Conservation (phyloP, 2,329 filamentous ascomycete species). For the Mycosphaerella arachidis region DNA sequence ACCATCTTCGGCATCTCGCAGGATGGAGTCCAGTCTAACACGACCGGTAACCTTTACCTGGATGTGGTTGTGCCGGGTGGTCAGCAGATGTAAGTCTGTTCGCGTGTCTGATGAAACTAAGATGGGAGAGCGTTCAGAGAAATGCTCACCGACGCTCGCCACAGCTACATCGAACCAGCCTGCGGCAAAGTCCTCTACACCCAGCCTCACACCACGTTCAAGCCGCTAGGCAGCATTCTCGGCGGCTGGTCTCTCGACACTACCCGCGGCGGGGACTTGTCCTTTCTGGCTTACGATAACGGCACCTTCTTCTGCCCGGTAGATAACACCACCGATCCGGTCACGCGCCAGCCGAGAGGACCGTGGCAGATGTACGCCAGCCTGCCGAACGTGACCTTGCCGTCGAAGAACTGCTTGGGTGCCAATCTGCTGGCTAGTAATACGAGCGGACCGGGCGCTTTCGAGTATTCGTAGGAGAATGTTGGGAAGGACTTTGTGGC, state of each 20-base stretch:
- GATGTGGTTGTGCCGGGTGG: slow-evolving; percentile 28
- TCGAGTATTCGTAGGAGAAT: slow-evolving; percentile 4
- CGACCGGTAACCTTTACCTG: slow-evolving; percentile 16
- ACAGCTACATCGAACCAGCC: slow-evolving; percentile 29
- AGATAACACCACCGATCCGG: background rate
- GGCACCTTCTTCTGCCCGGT: slow-evolving; percentile 8
- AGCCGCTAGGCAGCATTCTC: slow-evolving; percentile 25
- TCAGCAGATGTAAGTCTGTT: slow-evolving; percentile 27
- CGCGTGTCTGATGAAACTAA: too few relatives aligned
- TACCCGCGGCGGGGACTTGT: background rate
- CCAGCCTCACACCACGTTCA: slow-evolving; percentile 23
- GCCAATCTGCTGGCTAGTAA: slow-evolving; percentile 5
- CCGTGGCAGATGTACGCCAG: slow-evolving; percentile 8
- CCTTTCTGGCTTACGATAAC: slow-evolving; percentile 1
- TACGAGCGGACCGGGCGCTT: slow-evolving; percentile 5
- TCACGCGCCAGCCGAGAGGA: background rate
- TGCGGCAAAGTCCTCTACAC: slow-evolving; percentile 31
- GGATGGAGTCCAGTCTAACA: slow-evolving; percentile 7
- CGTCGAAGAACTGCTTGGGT: slow-evolving; percentile 3
- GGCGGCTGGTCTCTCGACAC: slow-evolving; percentile 24
- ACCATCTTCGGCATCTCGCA: slow-evolving; percentile 18
- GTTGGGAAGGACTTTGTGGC: background rate
- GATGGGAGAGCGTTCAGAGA: too few relatives aligned
- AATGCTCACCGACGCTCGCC: too few relatives aligned
- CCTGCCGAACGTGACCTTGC: slow-evolving; percentile 1